Conservation (phyloP, 805 yeast species). For the Saturnispora gosingensis region DNA sequence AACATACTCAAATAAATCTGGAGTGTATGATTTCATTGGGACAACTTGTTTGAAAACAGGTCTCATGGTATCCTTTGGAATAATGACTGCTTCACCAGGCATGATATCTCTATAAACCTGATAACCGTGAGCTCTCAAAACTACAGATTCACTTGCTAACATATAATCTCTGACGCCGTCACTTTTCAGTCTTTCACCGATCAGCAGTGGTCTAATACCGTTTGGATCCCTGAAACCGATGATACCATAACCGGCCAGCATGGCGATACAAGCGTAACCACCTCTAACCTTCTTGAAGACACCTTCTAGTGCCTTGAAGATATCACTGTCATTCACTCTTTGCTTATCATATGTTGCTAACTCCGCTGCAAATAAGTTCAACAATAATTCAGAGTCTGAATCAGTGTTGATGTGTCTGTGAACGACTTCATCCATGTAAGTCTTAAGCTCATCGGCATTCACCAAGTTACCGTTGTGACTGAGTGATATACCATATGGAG, state of each 20-base stretch:
- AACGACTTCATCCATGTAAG: constrained; percentile 82
- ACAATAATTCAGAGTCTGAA: constrained; percentile 83
- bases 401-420: constrained; percentile 98
- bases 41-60: constrained; percentile 87
- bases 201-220: constrained; percentile 86
- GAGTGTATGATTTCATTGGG: constrained; percentile 69
- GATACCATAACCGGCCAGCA: constrained; percentile 93
- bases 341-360: constrained; percentile 85
- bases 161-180: constrained; percentile 78
- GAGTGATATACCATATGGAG: constrained; percentile 88
- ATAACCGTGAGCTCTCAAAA: constrained; percentile 85
- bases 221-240: constrained; percentile 96
- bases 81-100: constrained; percentile 96
- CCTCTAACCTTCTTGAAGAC: constrained; percentile 79
- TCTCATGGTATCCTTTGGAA: constrained; percentile 59
- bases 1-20: constrained; percentile 95
- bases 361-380: constrained; percentile 87
- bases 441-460: constrained; percentile 67
- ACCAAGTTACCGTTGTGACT: constrained; percentile 95
- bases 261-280: constrained; percentile 93
- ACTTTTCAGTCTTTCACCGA: constrained; percentile 67
- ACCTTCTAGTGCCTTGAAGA: constrained; percentile 77
- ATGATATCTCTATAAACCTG: constrained; percentile 66
- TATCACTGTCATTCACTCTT: constrained; percentile 84
- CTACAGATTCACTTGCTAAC: constrained; percentile 95